A percentile compares a stretch with the other conserved stretches of the same genome.
These are phyloP conservation scores for Stagonosporopsis rhizophila DNA, from an alignment of 2,329 filamentous ascomycete species.

Conservation along the genomic window DNA sequence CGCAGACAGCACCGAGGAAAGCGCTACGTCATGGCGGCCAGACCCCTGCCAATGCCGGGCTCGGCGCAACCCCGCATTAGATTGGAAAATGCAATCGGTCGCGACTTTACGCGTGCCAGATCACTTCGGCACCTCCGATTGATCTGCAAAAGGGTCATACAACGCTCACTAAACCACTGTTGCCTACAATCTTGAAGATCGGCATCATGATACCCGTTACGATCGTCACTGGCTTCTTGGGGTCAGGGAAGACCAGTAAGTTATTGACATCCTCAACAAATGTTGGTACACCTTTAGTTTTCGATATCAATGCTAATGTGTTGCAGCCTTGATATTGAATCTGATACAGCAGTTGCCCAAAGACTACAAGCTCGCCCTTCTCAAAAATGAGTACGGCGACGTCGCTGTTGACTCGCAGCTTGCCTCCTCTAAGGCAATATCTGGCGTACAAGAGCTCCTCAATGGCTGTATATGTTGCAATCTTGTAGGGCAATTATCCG, in stretches of 20 bases:
- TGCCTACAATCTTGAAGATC: not conserved
- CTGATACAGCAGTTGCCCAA: conserved; percentile 88
- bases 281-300: conserved; percentile 7
- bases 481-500: conserved; percentile 86
- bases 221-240: conserved; percentile 94
- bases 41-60: conserved; percentile 7
- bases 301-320: not conserved
- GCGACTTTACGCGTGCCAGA: conserved; percentile 13
- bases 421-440: conserved; percentile 80
- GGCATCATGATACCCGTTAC: conserved; percentile 75
- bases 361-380: conserved; percentile 87
- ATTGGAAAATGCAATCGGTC: conserved; percentile 16
- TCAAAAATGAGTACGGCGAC: conserved; percentile 99
- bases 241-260: conserved; percentile 86
- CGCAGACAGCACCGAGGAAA: not conserved
- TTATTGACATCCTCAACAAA: conserved; percentile 9
- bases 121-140: conserved; percentile 7
- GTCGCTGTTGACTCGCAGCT: conserved; percentile 92
- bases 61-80: conserved; percentile 14
- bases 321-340: conserved; percentile 78
- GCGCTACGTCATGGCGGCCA: conserved; percentile 13
- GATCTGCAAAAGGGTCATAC: conserved; percentile 10
- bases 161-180: not conserved
- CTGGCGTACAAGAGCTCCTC: conserved; percentile 88
- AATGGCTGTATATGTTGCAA: conserved; percentile 99